Evolutionary conservation across 495 filamentous ascomycete genomes (phyloP).

Genomic region (Tuber calosporum): DNA sequence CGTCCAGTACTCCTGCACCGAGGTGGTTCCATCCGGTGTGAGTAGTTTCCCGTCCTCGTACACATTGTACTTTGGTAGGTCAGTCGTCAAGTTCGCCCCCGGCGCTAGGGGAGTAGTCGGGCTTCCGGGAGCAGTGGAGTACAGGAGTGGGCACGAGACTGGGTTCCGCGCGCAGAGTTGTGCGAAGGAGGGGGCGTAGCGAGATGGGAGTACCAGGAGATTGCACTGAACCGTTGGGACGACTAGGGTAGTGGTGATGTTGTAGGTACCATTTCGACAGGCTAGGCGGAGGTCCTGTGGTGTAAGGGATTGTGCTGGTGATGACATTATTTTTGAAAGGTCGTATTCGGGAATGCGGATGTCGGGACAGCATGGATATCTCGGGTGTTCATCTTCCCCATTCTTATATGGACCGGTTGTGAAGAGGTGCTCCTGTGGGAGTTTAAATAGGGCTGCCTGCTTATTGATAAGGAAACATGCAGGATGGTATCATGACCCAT

Average conservation of each 20-base stretch:
- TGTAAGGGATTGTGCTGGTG: conserved; percentile 11
- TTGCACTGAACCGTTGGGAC: conserved; percentile 54
- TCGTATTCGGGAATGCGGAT: not conserved
- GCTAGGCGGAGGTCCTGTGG: conserved; percentile 46
- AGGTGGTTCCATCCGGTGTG: conserved; percentile 8
- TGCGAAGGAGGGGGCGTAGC: conserved; percentile 50
- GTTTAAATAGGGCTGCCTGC: not conserved
- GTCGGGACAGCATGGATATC: not conserved
- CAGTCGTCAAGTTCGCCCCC: conserved; percentile 48
- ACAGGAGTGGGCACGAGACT: conserved; percentile 54
- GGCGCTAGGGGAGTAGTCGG: conserved; percentile 35
- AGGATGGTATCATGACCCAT: not conserved
- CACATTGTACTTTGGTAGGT: conserved; percentile 52
- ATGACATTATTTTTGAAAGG: not conserved
- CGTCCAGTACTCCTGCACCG: conserved; percentile 49
- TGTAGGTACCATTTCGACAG: conserved; percentile 43
- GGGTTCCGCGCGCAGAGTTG: conserved; percentile 52
- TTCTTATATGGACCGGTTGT: not conserved
- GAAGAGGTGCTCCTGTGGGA: not conserved
- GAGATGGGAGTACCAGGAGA: conserved; percentile 50
- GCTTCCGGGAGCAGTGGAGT: conserved; percentile 41
- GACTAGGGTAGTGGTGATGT: conserved; percentile 49
- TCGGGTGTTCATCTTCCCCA: not conserved
- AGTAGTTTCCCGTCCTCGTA: conserved; percentile 45
- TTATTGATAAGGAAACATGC: not conserved